Evolutionary conservation across 306 rosid genomes (phyloP), one percentile per base, ranked within the genome.

Genomic region (Castanea mollissima): DNA sequence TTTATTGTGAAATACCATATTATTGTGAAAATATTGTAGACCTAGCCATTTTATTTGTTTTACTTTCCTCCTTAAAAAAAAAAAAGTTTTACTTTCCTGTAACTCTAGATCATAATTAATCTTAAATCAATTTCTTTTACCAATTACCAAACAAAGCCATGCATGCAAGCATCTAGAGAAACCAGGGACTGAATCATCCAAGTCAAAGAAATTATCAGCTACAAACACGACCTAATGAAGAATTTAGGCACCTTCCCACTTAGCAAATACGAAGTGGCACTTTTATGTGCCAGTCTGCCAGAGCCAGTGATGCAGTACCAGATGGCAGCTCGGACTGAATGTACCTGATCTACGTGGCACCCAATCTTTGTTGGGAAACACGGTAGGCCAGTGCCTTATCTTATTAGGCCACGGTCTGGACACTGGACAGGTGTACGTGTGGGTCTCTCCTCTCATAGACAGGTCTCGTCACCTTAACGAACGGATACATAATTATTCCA

Each of bases 281-380:
- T 27, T 8, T 21, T 8, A 5, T 0, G 6, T 21, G 27, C 2
- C 27, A 7, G 29, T 20, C 1, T 4, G 0, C 27, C 10, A 52
- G 52, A 78, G 21, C 57, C 41, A 81, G 11, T 62, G 14, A 15
- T 4, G 32, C 14, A 7, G 16, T 14, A 25, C 73, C 87, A 79
- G 55, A 72, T 80, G 87, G 76, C 59, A 38, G 58, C 76, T 18
- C 35, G 58, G n/a, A 46, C 55, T 7, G 29, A n/a, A 76, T 72
- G 79, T 79, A 83, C 68, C 83, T n/a, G 72, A n/a, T 27, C 38
- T 71, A 18, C 16, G 82, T 18, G 58, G 82, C 71, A 69, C 63
- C 77, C 74, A 44, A 77, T 74, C 77, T 55, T 77, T 27, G 25
- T 71, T 56, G 64, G n/a, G 73, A 57, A 64, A 49, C 56, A 63